Evolutionary conservation across 208 protist genomes (phyloP), one percentile per base, ranked within the genome.

Genomic region (Leptomonas pyrrhocoris): DNA sequence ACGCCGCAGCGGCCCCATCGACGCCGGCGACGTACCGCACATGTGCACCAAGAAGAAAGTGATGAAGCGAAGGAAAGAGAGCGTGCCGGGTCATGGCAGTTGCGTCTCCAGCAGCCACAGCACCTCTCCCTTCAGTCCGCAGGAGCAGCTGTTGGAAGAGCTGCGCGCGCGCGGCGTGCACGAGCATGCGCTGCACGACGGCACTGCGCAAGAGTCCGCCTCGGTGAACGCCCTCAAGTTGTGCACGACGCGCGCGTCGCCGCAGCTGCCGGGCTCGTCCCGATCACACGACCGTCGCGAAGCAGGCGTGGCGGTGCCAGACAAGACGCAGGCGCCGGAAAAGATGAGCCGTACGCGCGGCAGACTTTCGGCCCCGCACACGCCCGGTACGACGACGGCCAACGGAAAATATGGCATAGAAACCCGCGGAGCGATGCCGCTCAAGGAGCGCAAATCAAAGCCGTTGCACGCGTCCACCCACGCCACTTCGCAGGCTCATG

Each of bases 381-480:
- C 54, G 13, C 12, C 36, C 0, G 7, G 23, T n/a, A n/a, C n/a
- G 53, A 51, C 49, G 13, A 64, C 45, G 43, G 55, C 34, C 27
- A 36, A n/a, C 2, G 31, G 3, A 15, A 65, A 55, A 45, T 45
- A 45, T 2, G 18, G 30, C 21, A 27, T 49, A 25, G 62, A 76
- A 9, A 27, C 34, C 34, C 48, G 46, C 2, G 57, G 54, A 27
- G 38, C 61, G 38, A 67, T 71, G 63, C 63, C 27, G 23, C 71
- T 55, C n/a, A 77, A 77, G 57, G 71, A 77, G 57, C 71, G 71
- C 15, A 62, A 63, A 9, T 77, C 63, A 12, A 77, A 77, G 59
- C 71, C 63, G 42, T 42, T 77, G 46, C 34, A 67, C 49, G 46
- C 36, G 38, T 28, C 36, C 19, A 11, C 46, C 0, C 42, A 60